Evolutionary conservation across 2,329 filamentous ascomycete species (phyloP).

Genomic region (Trichoderma atrobrunneum): DNA sequence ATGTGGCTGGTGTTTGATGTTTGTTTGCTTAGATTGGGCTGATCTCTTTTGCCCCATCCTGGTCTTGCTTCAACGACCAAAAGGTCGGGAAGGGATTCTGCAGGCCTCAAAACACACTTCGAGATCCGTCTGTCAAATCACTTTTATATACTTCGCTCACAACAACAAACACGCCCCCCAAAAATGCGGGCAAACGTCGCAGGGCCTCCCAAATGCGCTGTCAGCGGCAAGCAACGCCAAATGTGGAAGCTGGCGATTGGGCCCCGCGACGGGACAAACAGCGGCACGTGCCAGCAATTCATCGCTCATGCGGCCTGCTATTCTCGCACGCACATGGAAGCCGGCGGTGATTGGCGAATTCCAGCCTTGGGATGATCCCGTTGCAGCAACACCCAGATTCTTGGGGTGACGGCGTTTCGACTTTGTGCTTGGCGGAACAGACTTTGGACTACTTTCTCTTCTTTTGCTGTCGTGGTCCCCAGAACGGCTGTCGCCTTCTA

Average conservation of each 20-base stretch:
- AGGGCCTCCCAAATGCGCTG: not conserved
- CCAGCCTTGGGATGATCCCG: not conserved
- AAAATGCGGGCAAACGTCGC: not conserved
- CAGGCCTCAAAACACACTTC: not conserved
- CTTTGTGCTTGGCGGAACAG: not conserved
- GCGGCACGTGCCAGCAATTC: constrained; percentile 8
- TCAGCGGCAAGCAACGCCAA: constrained; percentile 12
- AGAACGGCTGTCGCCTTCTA: not conserved
- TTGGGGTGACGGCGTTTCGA: not conserved
- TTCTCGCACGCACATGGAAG: not conserved
- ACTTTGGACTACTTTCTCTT: not conserved
- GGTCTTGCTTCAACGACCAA: not conserved
- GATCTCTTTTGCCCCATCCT: not conserved
- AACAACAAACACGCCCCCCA: not conserved
- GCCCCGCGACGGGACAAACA: not conserved
- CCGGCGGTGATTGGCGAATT: not conserved
- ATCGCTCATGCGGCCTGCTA: constrained; percentile 3
- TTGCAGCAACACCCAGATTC: not conserved
- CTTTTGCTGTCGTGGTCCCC: not conserved
- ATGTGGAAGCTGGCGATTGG: constrained; percentile 14
- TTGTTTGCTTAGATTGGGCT: not conserved
- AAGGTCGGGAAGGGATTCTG: not conserved
- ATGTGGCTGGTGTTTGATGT: not conserved
- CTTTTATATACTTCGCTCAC: not conserved
- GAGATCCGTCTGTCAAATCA: not conserved